Evolutionary conservation across 1,284 basidiomycete genomes (phyloP).

Genomic region (Golubevia pallescens): DNA sequence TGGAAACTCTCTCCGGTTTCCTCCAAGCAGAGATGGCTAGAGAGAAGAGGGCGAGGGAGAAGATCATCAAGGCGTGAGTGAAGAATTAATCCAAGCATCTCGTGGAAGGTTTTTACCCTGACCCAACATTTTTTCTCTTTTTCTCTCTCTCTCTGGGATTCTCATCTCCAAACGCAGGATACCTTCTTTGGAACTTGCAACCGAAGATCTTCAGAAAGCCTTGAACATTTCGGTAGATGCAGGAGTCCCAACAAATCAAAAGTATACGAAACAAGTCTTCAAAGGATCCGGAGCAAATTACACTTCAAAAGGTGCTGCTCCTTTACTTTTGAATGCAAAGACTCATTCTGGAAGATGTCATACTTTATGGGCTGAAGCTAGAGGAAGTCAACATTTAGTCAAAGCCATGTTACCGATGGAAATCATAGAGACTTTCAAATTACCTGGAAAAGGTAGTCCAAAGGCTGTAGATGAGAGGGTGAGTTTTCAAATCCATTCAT

Average conservation of each 20-base stretch:
- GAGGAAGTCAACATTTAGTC: constrained; percentile 37
- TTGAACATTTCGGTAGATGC: constrained; percentile 13
- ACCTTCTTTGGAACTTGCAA: too few species aligned
- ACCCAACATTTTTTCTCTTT: too few species aligned
- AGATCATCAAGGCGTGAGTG: too few species aligned
- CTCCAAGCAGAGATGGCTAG: constrained; percentile 31
- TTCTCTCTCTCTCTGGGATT: too few species aligned
- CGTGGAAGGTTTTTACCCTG: too few species aligned
- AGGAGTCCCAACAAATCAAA: constrained; percentile 33
- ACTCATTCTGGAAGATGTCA: constrained; percentile 36
- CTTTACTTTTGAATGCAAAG: constrained; percentile 35
- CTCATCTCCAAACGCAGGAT: too few species aligned
- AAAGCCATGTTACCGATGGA: constrained; percentile 23
- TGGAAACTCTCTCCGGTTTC: too few species aligned
- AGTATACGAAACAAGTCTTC: constrained; percentile 31
- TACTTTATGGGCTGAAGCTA: constrained; percentile 34
- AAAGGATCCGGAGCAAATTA: constrained; percentile 11
- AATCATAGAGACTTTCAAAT: constrained; percentile 34
- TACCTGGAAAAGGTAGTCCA: constrained; percentile 32
- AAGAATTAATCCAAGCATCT: too few species aligned
- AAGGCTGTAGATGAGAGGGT: constrained; percentile 22
- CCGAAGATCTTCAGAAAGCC: too few species aligned
- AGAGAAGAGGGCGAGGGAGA: constrained; percentile 32
- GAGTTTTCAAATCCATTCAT: too few species aligned
- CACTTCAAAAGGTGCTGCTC: constrained; percentile 21